phyloP scores from a whole-genome alignment of 1,284 basidiomycete genomes.

The Ustilago hordei region DNA sequence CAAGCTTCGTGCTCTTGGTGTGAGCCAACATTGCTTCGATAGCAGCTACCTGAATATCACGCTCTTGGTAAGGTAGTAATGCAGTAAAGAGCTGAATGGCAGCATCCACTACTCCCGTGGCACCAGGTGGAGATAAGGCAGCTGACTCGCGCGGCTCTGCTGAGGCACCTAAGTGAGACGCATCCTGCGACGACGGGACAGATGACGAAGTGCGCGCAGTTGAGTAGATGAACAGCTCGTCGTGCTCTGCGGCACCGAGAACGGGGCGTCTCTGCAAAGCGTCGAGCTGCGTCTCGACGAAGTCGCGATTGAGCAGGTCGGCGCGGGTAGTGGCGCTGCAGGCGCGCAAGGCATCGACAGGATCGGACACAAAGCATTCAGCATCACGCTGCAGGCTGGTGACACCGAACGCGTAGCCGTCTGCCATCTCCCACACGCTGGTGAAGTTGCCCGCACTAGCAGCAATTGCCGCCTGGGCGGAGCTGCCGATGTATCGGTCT shows the following conservation, averaged over 20 bases:
- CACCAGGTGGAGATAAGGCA: constrained; percentile 80
- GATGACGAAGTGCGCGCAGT: constrained; percentile 10
- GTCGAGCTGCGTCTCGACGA: constrained; percentile 81
- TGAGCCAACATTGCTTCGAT: constrained; percentile 77
- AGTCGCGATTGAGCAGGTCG: constrained; percentile 81
- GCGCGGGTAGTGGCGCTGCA: constrained; percentile 29
- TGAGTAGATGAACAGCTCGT: constrained; percentile 80
- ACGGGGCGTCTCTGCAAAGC: constrained; percentile 82
- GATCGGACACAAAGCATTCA: constrained; percentile 53
- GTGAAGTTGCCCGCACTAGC: constrained; percentile 86
- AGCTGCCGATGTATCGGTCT: constrained; percentile 77
- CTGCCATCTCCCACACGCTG: constrained; percentile 85
- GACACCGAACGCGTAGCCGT: constrained; percentile 93
- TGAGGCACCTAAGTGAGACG: constrained; percentile 22
- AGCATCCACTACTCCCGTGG: constrained; percentile 87
- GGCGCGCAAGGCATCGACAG: constrained; percentile 31
- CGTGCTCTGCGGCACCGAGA: constrained; percentile 86
- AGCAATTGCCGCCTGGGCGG: constrained; percentile 91
- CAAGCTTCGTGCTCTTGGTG: constrained; percentile 81
- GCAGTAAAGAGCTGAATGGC: constrained; percentile 87
- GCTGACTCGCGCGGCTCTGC: constrained; percentile 71
- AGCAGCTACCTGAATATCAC: constrained; percentile 77
- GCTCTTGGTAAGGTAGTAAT: constrained; percentile 80
- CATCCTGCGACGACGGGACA: not conserved
- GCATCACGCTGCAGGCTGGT: constrained; percentile 75